These are phyloP conservation scores for Phlegmacium glaucopus DNA, from an alignment of 768 basidiomycete genomes.

Conservation along the genomic window DNA sequence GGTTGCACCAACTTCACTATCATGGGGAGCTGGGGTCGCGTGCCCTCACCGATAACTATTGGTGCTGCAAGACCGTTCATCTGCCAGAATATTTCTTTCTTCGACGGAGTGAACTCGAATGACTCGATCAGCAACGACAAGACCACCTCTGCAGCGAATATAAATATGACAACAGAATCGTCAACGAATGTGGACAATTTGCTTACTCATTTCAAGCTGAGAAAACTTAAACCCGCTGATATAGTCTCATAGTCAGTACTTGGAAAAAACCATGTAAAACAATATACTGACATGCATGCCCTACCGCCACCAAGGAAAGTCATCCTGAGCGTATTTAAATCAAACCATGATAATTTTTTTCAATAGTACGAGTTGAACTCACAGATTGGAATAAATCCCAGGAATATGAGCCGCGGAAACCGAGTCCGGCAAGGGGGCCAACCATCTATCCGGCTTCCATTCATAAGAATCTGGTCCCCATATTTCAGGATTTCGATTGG, in stretches of 20 bases:
- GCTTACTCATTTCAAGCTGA: constrained; percentile 23
- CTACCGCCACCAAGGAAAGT: constrained; percentile 41
- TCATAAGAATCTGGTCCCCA: constrained; percentile 46
- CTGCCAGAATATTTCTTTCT: no score
- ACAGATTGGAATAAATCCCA: no score
- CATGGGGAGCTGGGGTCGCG: no score
- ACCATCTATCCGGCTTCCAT: constrained; percentile 49
- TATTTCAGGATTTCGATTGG: constrained; percentile 35
- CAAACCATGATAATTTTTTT: neutral
- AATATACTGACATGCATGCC: constrained; percentile 37
- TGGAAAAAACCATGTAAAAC: neutral
- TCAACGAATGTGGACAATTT: no score
- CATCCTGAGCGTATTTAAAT: constrained; percentile 36
- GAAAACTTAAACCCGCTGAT: constrained; percentile 16
- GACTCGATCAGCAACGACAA: no score
- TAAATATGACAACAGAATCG: no score
- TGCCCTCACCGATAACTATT: no score
- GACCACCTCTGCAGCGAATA: no score
- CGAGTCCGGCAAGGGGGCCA: constrained; percentile 21
- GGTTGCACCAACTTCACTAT: no score
- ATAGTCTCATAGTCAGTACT: neutral
- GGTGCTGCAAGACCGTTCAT: no score
- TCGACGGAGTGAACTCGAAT: no score
- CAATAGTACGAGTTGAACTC: constrained; percentile 1
- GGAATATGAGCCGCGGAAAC: constrained; percentile 36